Evolutionary conservation across 2,329 filamentous ascomycete genomes (phyloP).

Genomic region (Metarhizium robertsii): DNA sequence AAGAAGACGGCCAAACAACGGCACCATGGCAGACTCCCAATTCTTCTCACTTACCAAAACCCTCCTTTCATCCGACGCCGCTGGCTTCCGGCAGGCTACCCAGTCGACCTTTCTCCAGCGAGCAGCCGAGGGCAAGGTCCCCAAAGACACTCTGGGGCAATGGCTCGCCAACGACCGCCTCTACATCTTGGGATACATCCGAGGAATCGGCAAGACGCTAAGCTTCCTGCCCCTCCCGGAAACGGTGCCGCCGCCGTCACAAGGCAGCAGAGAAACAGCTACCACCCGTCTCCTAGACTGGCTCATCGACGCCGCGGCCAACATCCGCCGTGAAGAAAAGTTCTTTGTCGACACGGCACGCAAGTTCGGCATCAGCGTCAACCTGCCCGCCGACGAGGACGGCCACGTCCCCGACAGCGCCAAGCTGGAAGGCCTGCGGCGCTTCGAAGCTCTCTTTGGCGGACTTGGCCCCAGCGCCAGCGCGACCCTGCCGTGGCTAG

Average conservation of each 20-base stretch:
- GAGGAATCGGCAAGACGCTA: slow-evolving; percentile 56
- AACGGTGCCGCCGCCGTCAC: slow-evolving; percentile 3
- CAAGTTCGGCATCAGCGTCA: slow-evolving; percentile 48
- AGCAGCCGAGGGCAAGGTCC: slow-evolving; percentile 53
- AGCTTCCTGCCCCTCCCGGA: slow-evolving; percentile 48
- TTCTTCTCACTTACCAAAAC: slow-evolving; percentile 41
- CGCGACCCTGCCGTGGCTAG: slow-evolving; percentile 40
- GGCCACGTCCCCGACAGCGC: slow-evolving; percentile 17
- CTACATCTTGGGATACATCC: slow-evolving; percentile 61
- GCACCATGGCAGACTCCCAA: not conserved
- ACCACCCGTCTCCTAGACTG: slow-evolving; percentile 48
- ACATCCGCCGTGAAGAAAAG: slow-evolving; percentile 55
- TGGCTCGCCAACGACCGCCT: slow-evolving; percentile 68
- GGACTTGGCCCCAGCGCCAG: slow-evolving; percentile 38
- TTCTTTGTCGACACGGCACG: slow-evolving; percentile 58
- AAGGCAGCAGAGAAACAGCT: slow-evolving; percentile 24
- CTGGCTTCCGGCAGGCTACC: slow-evolving; percentile 45
- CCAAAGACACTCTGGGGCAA: slow-evolving; percentile 44
- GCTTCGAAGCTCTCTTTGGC: slow-evolving; percentile 40
- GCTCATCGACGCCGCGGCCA: slow-evolving; percentile 54
- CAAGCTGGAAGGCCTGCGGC: slow-evolving; percentile 29
- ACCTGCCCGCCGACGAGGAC: slow-evolving; percentile 16
- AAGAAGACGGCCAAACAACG: not conserved
- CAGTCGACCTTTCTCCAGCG: slow-evolving; percentile 57
- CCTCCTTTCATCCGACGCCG: slow-evolving; percentile 40